Conservation (phyloP, 208 protist genomes). For the Endotrypanum monterogeii region DNA sequence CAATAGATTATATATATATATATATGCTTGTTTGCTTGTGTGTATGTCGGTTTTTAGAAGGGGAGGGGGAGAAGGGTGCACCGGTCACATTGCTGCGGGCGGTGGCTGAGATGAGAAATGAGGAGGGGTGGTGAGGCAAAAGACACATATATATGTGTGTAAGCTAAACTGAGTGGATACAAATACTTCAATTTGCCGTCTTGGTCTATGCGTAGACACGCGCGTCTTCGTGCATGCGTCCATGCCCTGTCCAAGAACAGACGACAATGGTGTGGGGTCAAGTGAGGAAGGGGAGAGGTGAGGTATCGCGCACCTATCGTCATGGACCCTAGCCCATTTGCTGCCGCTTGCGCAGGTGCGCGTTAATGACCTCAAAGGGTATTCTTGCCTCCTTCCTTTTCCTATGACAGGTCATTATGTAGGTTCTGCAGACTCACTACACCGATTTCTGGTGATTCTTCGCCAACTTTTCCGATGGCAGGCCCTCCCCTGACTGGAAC, state of each 20-base stretch:
- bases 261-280: not conserved
- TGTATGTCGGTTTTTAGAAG: too few species aligned
- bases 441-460: constrained; percentile 12
- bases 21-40: too few species aligned
- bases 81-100: not conserved
- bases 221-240: too few species aligned
- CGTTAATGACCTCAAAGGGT: not conserved
- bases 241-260: too few species aligned
- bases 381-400: not conserved
- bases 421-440: not conserved
- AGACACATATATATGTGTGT: too few species aligned
- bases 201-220: too few species aligned
- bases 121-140: not conserved
- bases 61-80: not conserved
- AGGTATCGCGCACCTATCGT: not conserved
- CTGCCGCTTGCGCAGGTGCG: not conserved
- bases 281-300: not conserved
- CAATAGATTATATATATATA: too few species aligned
- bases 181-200: too few species aligned
- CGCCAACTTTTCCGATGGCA: constrained; percentile 26
- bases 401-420: not conserved
- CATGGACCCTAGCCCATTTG: not conserved
- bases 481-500: constrained; percentile 58
- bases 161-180: too few species aligned
- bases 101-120: not conserved